These are phyloP conservation scores for Pichiaceae sp. DNA, from an alignment of 1,139 yeast species.

Conservation along the genomic window DNA sequence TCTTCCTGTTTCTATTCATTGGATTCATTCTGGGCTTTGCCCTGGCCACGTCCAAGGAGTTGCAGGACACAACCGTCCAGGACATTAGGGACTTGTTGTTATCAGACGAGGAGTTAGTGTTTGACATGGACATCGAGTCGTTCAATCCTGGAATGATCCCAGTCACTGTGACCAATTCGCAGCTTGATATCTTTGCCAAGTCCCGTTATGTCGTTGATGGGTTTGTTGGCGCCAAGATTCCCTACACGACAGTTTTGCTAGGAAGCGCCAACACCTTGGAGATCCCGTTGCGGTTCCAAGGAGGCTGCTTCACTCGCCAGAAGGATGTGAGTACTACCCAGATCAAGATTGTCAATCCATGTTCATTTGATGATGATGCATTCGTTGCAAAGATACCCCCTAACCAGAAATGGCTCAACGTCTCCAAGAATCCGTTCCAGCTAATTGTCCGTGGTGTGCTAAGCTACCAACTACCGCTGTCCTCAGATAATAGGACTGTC, in stretches of 20 bases:
- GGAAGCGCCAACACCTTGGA: constrained; percentile 66
- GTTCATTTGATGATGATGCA: constrained; percentile 26
- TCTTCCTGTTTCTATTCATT: constrained; percentile 45
- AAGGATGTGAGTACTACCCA: constrained; percentile 52
- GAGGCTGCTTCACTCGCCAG: constrained; percentile 66
- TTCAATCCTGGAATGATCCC: constrained; percentile 82
- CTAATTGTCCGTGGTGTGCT: constrained; percentile 76
- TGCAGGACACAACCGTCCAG: constrained; percentile 54
- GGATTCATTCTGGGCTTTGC: constrained; percentile 82
- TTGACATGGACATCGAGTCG: constrained; percentile 70
- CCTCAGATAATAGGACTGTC: constrained; percentile 44
- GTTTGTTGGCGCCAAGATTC: neutral
- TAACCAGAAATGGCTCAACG: constrained; percentile 60
- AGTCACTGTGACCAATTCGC: constrained; percentile 56
- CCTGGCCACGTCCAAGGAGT: constrained; percentile 80
- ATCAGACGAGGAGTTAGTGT: constrained; percentile 77
- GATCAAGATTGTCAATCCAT: constrained; percentile 68
- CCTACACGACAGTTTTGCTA: constrained; percentile 59
- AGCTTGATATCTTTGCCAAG: constrained; percentile 82
- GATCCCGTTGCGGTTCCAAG: constrained; percentile 65
- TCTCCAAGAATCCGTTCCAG: constrained; percentile 79
- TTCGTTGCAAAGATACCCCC: constrained; percentile 11
- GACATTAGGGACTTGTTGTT: constrained; percentile 66
- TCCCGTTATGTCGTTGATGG: constrained; percentile 40
- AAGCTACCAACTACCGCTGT: constrained; percentile 67